phyloP scores from a whole-genome alignment of 768 basidiomycete species.

The Russula earlei region DNA sequence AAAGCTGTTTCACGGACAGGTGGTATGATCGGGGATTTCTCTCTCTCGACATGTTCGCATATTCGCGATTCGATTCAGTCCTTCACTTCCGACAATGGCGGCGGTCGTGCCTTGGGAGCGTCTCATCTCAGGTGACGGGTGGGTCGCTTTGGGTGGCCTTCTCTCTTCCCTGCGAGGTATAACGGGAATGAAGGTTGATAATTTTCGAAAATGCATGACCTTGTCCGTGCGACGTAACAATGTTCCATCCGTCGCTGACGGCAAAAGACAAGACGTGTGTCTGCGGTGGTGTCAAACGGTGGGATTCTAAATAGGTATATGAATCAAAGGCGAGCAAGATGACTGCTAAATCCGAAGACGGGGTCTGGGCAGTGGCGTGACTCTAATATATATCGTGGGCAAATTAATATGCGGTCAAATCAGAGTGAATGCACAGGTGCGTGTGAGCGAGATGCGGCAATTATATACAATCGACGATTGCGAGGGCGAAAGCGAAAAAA shows the following conservation, averaged over 20 bases:
- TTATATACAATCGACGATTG: slow-evolving; percentile 15
- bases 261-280: too few relatives aligned
- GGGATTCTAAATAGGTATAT: not conserved
- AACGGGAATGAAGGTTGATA: too few relatives aligned
- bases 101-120: not conserved
- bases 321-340: not conserved
- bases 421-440: not conserved
- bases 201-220: too few relatives aligned
- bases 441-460: not conserved
- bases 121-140: too few relatives aligned
- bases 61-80: too few relatives aligned
- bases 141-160: too few relatives aligned
- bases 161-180: too few relatives aligned
- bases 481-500: not conserved
- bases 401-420: not conserved
- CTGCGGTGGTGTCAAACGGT: too few relatives aligned
- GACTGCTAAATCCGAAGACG: slow-evolving; percentile 6
- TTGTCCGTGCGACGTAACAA: too few relatives aligned
- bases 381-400: slow-evolving; percentile 6
- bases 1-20: not conserved
- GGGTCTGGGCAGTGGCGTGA: not conserved
- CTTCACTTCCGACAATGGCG: slow-evolving; percentile 1
- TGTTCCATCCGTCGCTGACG: too few relatives aligned
- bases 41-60: too few relatives aligned
- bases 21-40: slow-evolving; percentile 1